Evolutionary conservation across 257 asterid species (phyloP).

Genomic region (Solanum tarijense): DNA sequence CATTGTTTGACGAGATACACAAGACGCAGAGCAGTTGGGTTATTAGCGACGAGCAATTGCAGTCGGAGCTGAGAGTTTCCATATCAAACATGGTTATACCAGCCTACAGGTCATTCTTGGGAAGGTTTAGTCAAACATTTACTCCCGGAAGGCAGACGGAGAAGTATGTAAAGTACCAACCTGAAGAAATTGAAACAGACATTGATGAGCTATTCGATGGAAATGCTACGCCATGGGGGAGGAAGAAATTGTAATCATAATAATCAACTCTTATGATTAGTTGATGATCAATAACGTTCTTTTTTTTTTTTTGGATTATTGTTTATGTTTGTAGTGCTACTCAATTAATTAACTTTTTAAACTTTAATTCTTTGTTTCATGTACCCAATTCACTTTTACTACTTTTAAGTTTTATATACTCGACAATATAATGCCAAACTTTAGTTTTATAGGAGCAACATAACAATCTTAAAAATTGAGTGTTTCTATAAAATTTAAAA

Average conservation of each 20-base stretch:
- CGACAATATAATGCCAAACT: not conserved
- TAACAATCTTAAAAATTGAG: not conserved
- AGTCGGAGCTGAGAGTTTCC: conserved; percentile 86
- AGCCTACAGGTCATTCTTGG: conserved; percentile 76
- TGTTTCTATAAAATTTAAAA: no score
- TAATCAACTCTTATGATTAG: not conserved
- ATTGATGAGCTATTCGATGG: conserved; percentile 80
- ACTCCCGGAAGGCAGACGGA: conserved; percentile 87
- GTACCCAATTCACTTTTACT: not conserved
- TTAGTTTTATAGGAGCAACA: not conserved
- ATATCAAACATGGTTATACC: conserved; percentile 92
- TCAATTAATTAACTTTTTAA: not conserved
- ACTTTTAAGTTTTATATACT: not conserved
- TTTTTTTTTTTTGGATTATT: not conserved
- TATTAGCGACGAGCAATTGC: conserved; percentile 80
- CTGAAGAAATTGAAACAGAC: conserved; percentile 65
- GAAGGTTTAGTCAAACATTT: conserved; percentile 63
- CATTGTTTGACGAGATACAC: conserved; percentile 72
- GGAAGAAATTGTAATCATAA: conserved; percentile 31
- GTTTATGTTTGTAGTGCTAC: not conserved
- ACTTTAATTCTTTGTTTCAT: not conserved
- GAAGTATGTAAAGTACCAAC: conserved; percentile 75
- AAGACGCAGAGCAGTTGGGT: conserved; percentile 80
- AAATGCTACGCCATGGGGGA: conserved; percentile 33
- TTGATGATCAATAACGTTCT: not conserved